These are phyloP conservation scores for Jamesozyma spencerorum DNA, from an alignment of 805 yeast genomes.

Conservation along the genomic window DNA sequence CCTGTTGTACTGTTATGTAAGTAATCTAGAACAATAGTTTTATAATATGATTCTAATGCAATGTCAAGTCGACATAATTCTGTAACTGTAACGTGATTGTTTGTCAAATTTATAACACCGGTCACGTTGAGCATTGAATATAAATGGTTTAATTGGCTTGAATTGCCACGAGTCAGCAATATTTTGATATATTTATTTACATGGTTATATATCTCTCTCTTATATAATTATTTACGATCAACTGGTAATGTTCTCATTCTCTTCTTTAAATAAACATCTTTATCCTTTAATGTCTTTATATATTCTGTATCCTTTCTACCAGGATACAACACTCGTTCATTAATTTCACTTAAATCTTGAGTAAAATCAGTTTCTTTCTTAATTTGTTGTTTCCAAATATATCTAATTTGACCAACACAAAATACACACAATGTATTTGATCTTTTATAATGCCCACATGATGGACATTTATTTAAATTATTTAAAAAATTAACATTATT, in stretches of 20 bases:
- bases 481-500: constrained; percentile 71
- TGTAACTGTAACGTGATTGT: too few relatives aligned
- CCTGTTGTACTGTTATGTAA: constrained; percentile 30
- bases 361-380: constrained; percentile 12
- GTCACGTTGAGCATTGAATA: too few relatives aligned
- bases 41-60: too few relatives aligned
- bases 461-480: constrained; percentile 82
- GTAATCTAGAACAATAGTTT: too few relatives aligned
- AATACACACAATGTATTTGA: constrained; percentile 88
- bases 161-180: too few relatives aligned
- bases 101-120: too few relatives aligned
- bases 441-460: constrained; percentile 88
- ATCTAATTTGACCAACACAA: constrained; percentile 75
- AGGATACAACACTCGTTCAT: constrained; percentile 62
- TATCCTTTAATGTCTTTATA: constrained; percentile 38
- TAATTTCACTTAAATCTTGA: constrained; percentile 40
- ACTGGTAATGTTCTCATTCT: constrained; percentile 50
- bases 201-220: not conserved
- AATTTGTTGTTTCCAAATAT: constrained; percentile 49
- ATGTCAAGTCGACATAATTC: too few relatives aligned
- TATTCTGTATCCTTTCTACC: constrained; percentile 49
- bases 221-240: constrained; percentile 29
- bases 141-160: too few relatives aligned
- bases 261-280: constrained; percentile 46
- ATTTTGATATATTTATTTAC: not conserved